These are phyloP conservation scores for Tetrapisispora taiwanensis DNA, from an alignment of 805 yeast species.

Conservation along the genomic window DNA sequence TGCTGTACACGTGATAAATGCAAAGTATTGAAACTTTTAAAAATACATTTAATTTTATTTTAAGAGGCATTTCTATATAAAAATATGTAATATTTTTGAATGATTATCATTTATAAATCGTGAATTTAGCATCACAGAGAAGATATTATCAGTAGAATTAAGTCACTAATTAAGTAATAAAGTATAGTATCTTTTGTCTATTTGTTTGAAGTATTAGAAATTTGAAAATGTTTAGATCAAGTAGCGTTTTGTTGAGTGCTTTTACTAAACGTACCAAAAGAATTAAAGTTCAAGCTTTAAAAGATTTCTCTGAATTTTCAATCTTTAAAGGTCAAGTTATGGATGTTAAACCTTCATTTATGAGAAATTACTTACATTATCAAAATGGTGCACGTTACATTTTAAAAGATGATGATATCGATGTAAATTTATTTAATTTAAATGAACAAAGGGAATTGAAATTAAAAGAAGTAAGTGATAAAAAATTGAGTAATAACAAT, in stretches of 20 bases:
- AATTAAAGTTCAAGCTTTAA: conserved; percentile 65
- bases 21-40: no score
- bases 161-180: no score
- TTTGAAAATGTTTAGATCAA: conserved; percentile 23
- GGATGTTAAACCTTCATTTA: conserved; percentile 64
- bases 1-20: no score
- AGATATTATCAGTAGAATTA: no score
- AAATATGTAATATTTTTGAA: no score
- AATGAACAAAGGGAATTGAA: conserved; percentile 7
- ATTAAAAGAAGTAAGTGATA: conserved; percentile 2
- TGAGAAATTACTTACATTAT: conserved; percentile 70
- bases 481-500: not conserved
- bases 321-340: conserved; percentile 56
- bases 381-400: conserved; percentile 68
- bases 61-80: no score
- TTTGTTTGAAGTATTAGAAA: no score
- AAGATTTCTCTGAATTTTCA: conserved; percentile 56
- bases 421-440: conserved; percentile 9
- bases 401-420: conserved; percentile 23
- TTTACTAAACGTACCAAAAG: conserved; percentile 41
- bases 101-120: no score
- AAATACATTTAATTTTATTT: no score
- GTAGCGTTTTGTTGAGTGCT: conserved; percentile 36
- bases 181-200: no score
- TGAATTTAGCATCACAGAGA: no score